Evolutionary conservation across 306 rosid species (phyloP).

Genomic region (Hippophae gyantsensis): DNA sequence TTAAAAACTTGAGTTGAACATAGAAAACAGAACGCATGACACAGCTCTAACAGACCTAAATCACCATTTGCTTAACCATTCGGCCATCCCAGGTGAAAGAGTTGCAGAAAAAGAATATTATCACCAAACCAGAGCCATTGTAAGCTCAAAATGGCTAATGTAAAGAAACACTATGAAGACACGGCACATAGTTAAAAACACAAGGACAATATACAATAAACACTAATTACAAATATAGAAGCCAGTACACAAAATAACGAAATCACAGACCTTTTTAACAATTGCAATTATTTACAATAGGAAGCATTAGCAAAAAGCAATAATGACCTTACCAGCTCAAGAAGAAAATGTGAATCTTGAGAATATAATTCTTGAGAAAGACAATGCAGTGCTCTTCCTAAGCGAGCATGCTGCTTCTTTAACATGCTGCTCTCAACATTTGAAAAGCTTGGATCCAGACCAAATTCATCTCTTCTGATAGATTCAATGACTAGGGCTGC

Average conservation of each 20-base stretch:
- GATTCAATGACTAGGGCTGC: conserved; percentile 63
- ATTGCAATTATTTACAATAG: not conserved
- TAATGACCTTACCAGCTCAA: conserved; percentile 67
- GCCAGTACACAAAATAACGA: not conserved
- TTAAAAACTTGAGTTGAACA: too few species aligned
- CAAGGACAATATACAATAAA: too few species aligned
- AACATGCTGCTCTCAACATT: conserved; percentile 53
- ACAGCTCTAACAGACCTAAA: too few species aligned
- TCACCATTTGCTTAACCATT: too few species aligned
- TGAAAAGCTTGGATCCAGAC: conserved; percentile 67
- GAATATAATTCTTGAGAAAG: conserved; percentile 96
- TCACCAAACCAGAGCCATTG: too few species aligned
- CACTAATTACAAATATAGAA: too few species aligned
- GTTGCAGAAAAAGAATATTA: too few species aligned
- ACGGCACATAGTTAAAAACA: too few species aligned
- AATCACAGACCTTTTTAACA: not conserved
- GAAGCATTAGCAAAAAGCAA: conserved; percentile 4
- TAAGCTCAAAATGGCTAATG: too few species aligned
- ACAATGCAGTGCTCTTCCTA: conserved; percentile 96
- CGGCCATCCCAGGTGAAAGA: too few species aligned
- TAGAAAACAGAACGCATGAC: too few species aligned
- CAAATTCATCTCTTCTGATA: conserved; percentile 87
- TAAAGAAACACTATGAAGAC: too few species aligned
- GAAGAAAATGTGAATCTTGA: conserved; percentile 95
- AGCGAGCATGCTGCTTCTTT: conserved; percentile 93